Evolutionary conservation across 176 grass and related monocot genomes (phyloP), one percentile per base, ranked within the genome.

Genomic region (Chloris gayana): DNA sequence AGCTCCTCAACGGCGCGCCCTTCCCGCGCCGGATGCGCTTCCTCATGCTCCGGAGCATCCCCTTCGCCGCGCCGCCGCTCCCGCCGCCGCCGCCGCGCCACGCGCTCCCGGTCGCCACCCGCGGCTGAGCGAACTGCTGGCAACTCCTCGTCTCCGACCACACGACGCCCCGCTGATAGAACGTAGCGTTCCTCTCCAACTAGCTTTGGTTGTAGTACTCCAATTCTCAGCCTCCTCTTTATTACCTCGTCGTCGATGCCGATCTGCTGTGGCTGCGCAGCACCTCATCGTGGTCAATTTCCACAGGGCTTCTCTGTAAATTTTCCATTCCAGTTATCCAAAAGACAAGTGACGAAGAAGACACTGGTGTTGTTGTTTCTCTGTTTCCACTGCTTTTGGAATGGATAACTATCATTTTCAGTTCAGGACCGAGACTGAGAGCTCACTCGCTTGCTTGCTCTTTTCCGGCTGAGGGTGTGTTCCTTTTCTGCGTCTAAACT

Each of bases 11-110:
- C 29, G 54, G 41, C 41, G 72, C 58, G 31, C 86, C 86, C 21
- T 53, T 88, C 70, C 85, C 44, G 0, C 86, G 42, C 30, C 86
- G 42, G 29, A 67, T 88, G 46, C 86, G 74, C 46, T 76, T 66
- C 38, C 67, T 84, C 73, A 58, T 79, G 54, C 73, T 65, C n/a
- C 45, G 67, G 69, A 67, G 50, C 67, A 59, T 83, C 19, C 73
- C 80, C 73, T 83, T 88, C 80, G 67, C 66, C 38, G 73, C 67
- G 10, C 81, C 73, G 31, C 73, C 68, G 65, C 51, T 17, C 50
- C 66, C 78, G n/a, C 64, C 49, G 32, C 65, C 49, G 53, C 67
- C 54, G 68, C 69, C 61, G 29, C 22, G 30, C 39, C 56, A 82
- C 67, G 68, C 56, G 35, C 79, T 82, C 56, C 79, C 6, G 13